These are phyloP conservation scores for Lachancea lanzarotensis DNA, from an alignment of 805 yeast species.

Conservation along the genomic window DNA sequence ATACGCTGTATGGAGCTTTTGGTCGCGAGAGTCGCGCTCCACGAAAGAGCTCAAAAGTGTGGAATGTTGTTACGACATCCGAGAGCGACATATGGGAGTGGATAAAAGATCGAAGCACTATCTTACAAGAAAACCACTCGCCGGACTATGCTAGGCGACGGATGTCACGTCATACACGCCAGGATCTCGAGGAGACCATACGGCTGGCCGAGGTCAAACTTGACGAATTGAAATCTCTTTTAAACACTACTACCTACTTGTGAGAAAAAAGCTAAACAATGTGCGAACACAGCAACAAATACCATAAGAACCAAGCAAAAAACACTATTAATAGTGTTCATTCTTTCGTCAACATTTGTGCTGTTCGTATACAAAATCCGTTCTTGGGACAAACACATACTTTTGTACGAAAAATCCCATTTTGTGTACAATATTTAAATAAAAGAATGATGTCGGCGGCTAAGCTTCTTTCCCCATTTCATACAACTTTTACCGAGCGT, in stretches of 20 bases:
- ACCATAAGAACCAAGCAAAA: too few relatives aligned
- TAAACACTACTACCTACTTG: background rate
- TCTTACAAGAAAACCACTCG: slow-evolving; percentile 6
- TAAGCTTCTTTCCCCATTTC: too few relatives aligned
- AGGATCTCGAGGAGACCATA: slow-evolving; percentile 24
- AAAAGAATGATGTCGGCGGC: too few relatives aligned
- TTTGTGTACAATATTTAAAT: too few relatives aligned
- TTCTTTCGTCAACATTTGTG: too few relatives aligned
- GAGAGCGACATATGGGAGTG: slow-evolving; percentile 69
- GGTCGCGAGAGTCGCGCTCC: slow-evolving; percentile 19
- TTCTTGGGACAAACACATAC: too few relatives aligned
- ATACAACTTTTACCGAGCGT: too few relatives aligned
- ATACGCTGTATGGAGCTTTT: slow-evolving; percentile 29
- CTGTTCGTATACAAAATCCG: too few relatives aligned
- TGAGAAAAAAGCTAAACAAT: too few relatives aligned
- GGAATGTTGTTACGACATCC: slow-evolving; percentile 35
- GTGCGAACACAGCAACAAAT: too few relatives aligned
- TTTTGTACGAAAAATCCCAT: too few relatives aligned
- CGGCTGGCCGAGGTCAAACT: slow-evolving; percentile 25
- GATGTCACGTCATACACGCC: slow-evolving; percentile 14
- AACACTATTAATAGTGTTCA: too few relatives aligned
- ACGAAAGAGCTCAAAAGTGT: slow-evolving; percentile 9
- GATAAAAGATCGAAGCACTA: slow-evolving; percentile 44
- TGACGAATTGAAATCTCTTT: slow-evolving; percentile 17
- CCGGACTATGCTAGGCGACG: slow-evolving; percentile 1